Base-by-base conservation (phyloP, 1,284 basidiomycete genomes). In the Ceraceosorus bombacis region DNA sequence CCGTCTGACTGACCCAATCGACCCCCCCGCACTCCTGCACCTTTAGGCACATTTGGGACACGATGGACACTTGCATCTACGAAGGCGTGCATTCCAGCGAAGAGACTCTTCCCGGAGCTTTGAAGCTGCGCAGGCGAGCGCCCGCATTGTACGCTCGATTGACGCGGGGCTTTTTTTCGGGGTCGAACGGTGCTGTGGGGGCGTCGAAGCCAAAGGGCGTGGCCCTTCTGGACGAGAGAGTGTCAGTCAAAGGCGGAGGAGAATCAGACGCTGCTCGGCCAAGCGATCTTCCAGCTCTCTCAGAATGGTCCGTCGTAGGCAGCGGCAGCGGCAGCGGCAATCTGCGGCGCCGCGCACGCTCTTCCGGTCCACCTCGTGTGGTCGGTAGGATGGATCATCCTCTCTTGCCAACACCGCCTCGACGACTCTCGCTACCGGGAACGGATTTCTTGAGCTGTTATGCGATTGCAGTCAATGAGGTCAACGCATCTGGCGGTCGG, bases 41-140 rank as follows among this genome's bases (percentile, higher is more conserved):
- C 48, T 55, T 51, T 58, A 62, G 27, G 62, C 64, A 63, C 58
- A 91, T 96, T 57, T 96, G 92, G 91, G 76, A 81, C 54, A 88
- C 91, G 2, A 96, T 96, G 93, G 92, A 96, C 76, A 84, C 87
- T 60, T 94, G 90, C 74, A 96, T 96, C 65, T 87, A 87, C 17
- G 83, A 84, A 2, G 92, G 92, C 36, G 90, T 95, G 13, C 86
- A 88, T 7, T 83, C 88, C 0, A 81, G 82, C 0, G 89, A 94
- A 66, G 82, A 82, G 50, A 84, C 83, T 13, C 83, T 97, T 5
- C 94, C 94, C 0, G 93, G 94, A 17, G 84, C 90, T 8, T 79
- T 97, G 41, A 61, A 60, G 5, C 66, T 76, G 53, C 57, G 66
- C 53, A 51, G 74, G 27, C 57, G 74, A 3, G 74, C 74, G 3